Percentiles rank a stretch among this genome's conserved stretches.
Evolutionary conservation across 169 alveolate genomes (phyloP).

Genomic region (Neospora caninum): DNA sequence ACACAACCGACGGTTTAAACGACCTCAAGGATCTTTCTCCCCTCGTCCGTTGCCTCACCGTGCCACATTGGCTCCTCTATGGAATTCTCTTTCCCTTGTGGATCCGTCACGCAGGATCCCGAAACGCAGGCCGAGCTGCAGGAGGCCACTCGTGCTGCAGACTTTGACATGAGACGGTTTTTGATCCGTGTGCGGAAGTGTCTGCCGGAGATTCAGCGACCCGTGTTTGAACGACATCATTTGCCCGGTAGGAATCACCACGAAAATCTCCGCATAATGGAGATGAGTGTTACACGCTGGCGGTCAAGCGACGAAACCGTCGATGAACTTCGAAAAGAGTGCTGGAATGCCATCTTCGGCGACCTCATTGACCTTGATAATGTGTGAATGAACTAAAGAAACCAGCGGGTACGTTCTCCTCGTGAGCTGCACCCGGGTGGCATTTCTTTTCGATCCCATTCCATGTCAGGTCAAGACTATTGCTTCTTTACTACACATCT

Average conservation of each 20-base stretch:
- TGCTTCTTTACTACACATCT: no score
- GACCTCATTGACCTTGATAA: conserved; percentile 54
- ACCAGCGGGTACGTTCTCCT: no score
- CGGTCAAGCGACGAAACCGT: conserved; percentile 17
- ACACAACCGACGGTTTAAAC: no score
- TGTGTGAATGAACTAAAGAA: neutral
- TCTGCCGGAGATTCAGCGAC: conserved; percentile 61
- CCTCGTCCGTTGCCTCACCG: neutral
- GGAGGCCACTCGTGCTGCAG: conserved; percentile 44
- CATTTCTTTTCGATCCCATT: no score
- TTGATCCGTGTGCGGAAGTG: conserved; percentile 48
- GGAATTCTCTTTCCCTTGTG: neutral
- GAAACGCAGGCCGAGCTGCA: conserved; percentile 28
- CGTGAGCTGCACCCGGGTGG: no score
- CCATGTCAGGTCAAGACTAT: no score
- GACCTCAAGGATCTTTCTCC: no score
- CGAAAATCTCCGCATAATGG: conserved; percentile 31
- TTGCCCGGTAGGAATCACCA: conserved; percentile 32
- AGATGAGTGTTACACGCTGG: conserved; percentile 57
- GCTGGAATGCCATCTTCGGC: conserved; percentile 63
- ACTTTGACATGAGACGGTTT: conserved; percentile 53
- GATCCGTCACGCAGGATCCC: neutral
- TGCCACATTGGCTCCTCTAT: neutral
- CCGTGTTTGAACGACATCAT: conserved; percentile 44
- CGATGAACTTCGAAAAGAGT: conserved; percentile 42